Percentiles rank a stretch among this genome's conserved stretches.
These are phyloP conservation scores for Ambrosiella beaveri DNA, from an alignment of 2,329 filamentous ascomycete genomes.

Conservation along the genomic window DNA sequence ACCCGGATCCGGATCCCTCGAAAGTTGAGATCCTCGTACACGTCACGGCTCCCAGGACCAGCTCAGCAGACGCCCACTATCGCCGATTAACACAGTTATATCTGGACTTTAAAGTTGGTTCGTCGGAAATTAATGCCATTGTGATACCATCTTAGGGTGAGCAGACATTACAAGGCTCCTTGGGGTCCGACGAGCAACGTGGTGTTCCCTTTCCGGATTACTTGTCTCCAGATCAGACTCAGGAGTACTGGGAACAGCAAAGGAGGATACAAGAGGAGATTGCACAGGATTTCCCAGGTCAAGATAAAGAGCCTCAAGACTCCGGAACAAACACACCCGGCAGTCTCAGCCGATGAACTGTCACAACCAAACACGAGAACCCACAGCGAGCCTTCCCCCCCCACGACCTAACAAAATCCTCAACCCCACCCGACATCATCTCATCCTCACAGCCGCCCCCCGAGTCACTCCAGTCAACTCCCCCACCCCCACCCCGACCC, in stretches of 20 bases:
- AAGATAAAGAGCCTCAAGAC: not conserved
- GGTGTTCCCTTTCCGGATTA: not conserved
- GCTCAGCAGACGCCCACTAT: slow-evolving; percentile 31
- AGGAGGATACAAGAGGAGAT: too few relatives aligned
- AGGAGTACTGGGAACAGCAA: not conserved
- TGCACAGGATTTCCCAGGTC: not conserved
- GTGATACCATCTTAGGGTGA: not conserved
- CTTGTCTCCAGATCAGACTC: not conserved
- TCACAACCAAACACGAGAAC: too few relatives aligned
- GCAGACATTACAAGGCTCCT: not conserved
- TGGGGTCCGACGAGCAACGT: not conserved
- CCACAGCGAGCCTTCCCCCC: too few relatives aligned
- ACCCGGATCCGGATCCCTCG: not conserved
- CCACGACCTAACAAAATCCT: too few relatives aligned
- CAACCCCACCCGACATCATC: too few relatives aligned
- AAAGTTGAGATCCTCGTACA: slow-evolving; percentile 39
- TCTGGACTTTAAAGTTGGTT: slow-evolving; percentile 23
- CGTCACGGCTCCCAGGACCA: slow-evolving; percentile 32
- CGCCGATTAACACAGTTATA: slow-evolving; percentile 34
- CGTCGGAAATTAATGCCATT: not conserved
- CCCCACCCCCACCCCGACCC: not conserved
- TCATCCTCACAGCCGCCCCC: too few relatives aligned
- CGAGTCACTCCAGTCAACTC: not conserved
- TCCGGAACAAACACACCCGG: not conserved
- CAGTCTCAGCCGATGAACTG: too few relatives aligned